Conservation (phyloP, 768 basidiomycete genomes). For the Trametes elegans region DNA sequence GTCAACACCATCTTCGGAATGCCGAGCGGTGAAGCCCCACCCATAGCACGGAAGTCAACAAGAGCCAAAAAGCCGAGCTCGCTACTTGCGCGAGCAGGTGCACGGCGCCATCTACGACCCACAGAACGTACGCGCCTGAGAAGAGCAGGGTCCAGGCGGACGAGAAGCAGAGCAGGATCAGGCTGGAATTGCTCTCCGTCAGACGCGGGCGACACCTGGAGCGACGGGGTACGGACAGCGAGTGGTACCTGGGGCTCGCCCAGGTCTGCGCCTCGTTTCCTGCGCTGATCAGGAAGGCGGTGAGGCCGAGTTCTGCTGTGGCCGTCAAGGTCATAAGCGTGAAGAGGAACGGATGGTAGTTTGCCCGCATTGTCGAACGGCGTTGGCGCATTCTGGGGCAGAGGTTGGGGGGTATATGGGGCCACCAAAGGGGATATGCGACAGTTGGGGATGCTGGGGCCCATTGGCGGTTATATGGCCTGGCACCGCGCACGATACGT, state of each 20-base stretch:
- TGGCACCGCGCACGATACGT: slow-evolving; percentile 7
- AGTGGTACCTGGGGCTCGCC: slow-evolving; percentile 62
- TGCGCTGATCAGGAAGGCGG: slow-evolving; percentile 67
- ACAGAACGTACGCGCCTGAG: slow-evolving; percentile 65
- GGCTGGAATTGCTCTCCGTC: slow-evolving; percentile 35
- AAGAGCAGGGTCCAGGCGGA: slow-evolving; percentile 69
- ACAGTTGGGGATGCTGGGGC: background rate
- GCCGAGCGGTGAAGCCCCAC: slow-evolving; percentile 35
- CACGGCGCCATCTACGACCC: slow-evolving; percentile 63
- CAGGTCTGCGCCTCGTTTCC: slow-evolving; percentile 63
- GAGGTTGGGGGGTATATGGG: slow-evolving; percentile 15
- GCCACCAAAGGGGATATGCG: slow-evolving; percentile 2
- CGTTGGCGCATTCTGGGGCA: slow-evolving; percentile 16
- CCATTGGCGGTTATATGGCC: background rate
- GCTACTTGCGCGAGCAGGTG: slow-evolving; percentile 75
- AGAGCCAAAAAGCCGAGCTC: slow-evolving; percentile 73
- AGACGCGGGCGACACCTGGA: slow-evolving; percentile 8
- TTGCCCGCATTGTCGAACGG: slow-evolving; percentile 14
- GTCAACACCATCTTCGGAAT: background rate
- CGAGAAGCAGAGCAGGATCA: slow-evolving; percentile 30
- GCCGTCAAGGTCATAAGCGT: slow-evolving; percentile 62
- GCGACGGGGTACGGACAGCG: slow-evolving; percentile 44
- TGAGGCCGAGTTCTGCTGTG: slow-evolving; percentile 71
- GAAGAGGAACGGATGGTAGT: slow-evolving; percentile 36
- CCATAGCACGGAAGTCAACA: slow-evolving; percentile 65